Evolutionary conservation across 2,329 filamentous ascomycete genomes (phyloP).

Genomic region (Venturiaceae sp.): DNA sequence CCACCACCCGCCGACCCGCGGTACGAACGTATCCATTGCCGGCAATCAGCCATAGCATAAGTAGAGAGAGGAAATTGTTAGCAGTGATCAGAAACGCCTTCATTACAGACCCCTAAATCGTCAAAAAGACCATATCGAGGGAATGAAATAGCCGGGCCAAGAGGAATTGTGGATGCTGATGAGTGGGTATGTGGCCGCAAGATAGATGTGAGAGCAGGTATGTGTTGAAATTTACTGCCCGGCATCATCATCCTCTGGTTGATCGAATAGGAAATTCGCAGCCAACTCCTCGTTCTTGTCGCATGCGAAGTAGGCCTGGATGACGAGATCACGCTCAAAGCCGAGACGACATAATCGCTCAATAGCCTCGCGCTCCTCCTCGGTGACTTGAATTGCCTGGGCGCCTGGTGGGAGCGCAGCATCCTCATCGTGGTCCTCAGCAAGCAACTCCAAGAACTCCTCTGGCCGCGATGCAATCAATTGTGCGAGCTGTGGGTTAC

Average conservation of each 20-base stretch:
- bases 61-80: too few species aligned
- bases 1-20: too few species aligned
- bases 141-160: too few species aligned
- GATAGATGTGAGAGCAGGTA: neutral
- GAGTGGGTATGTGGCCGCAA: conserved; percentile 1
- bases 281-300: conserved; percentile 99
- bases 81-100: too few species aligned
- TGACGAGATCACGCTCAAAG: conserved; percentile 85
- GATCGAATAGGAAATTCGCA: conserved; percentile 96
- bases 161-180: too few species aligned
- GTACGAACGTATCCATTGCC: too few species aligned
- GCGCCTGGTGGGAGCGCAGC: conserved; percentile 78
- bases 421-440: conserved; percentile 80
- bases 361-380: conserved; percentile 94
- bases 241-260: conserved; percentile 73
- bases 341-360: conserved; percentile 92
- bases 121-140: too few species aligned
- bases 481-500: conserved; percentile 88
- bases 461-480: conserved; percentile 88
- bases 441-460: conserved; percentile 81
- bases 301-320: conserved; percentile 97
- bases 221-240: neutral
- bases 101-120: too few species aligned
- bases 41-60: too few species aligned
- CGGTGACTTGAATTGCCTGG: conserved; percentile 82